Percentiles rank a stretch among this genome's conserved stretches.
phyloP scores from a whole-genome alignment of 306 rosid species.

The Mimosa bimucronata region DNA sequence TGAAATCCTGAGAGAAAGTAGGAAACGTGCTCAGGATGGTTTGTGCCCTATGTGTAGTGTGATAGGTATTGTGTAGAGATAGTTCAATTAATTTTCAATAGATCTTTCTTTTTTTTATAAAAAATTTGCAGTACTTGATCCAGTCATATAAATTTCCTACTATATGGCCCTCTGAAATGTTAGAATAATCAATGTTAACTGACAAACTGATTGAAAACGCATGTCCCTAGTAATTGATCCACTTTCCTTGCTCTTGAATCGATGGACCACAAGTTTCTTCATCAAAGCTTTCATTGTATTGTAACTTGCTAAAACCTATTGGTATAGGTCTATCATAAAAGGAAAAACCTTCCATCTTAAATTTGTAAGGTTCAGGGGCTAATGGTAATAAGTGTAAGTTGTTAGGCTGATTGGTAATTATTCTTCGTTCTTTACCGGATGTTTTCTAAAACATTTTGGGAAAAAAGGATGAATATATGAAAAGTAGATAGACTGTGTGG shows the following conservation, averaged over 20 bases:
- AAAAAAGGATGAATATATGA: neutral
- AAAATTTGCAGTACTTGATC: neutral
- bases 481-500: neutral
- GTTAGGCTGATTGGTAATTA: neutral
- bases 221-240: neutral
- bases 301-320: neutral
- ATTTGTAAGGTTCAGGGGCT: neutral
- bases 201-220: neutral
- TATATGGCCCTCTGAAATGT: neutral
- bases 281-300: neutral
- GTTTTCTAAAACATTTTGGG: neutral
- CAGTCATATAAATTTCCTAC: neutral
- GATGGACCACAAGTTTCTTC: neutral
- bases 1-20: too few species aligned
- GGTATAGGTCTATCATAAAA: neutral
- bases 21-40: too few species aligned
- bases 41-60: too few species aligned
- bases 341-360: neutral
- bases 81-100: neutral
- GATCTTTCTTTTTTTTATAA: neutral
- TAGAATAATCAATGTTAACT: neutral
- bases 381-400: conserved; percentile 10
- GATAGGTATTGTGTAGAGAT: neutral
- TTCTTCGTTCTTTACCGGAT: neutral
- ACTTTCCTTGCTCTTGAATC: neutral